Evolutionary conservation across 176 grass and related monocot species (phyloP).

Genomic region (Aegilops sharonensis): DNA sequence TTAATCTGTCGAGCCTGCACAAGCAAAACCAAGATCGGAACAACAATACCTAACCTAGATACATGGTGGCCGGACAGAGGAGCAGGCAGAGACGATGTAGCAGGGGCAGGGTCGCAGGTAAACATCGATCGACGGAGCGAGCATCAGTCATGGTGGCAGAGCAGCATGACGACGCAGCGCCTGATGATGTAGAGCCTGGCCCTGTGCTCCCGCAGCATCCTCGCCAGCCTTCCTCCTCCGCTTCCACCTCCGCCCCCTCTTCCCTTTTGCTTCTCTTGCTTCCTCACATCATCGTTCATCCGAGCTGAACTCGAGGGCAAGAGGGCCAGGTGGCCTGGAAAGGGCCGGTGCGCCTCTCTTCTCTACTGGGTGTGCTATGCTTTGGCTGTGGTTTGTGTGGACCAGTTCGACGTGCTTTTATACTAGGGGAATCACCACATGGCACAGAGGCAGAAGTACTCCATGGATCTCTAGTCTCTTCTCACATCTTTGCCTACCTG

Average conservation of each 20-base stretch:
- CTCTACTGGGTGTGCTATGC: slow-evolving; percentile 13
- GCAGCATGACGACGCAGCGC: slow-evolving; percentile 39
- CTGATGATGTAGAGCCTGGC: slow-evolving; percentile 50
- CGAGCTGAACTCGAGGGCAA: background rate
- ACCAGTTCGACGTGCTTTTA: slow-evolving; percentile 30
- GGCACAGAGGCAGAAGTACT: background rate
- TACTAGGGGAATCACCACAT: background rate
- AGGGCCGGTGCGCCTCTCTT: background rate
- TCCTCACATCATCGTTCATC: slow-evolving; percentile 40
- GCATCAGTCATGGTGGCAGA: slow-evolving; percentile 42
- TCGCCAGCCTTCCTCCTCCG: background rate
- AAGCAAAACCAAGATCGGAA: too few species aligned
- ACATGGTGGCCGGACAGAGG: too few species aligned
- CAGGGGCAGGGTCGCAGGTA: background rate
- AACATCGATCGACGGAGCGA: background rate
- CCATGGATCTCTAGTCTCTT: background rate
- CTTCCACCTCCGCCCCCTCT: background rate
- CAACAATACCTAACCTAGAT: too few species aligned
- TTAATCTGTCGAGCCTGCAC: background rate
- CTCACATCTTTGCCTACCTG: background rate
- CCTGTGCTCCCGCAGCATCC: slow-evolving; percentile 34
- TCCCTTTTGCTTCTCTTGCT: slow-evolving; percentile 8
- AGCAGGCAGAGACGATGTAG: background rate
- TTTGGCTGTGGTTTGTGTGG: slow-evolving; percentile 11
- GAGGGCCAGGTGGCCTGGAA: background rate